These are phyloP conservation scores for Didymella glomerata DNA, from an alignment of 2,329 filamentous ascomycete genomes.

Conservation along the genomic window DNA sequence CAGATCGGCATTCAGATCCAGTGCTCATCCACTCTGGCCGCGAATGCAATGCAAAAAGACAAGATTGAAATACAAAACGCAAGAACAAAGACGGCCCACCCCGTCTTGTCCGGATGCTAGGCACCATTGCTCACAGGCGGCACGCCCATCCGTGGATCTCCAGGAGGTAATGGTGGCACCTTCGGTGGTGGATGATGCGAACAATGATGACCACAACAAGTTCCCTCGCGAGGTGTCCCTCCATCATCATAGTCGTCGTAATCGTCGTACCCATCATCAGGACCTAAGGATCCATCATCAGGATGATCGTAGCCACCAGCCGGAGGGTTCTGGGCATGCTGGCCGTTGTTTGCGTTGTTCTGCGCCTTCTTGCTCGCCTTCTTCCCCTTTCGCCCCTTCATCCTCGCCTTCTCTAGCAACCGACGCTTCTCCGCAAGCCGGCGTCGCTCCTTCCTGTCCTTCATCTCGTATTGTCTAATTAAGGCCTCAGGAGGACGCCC, in stretches of 20 bases:
- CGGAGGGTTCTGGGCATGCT: constrained; percentile 43
- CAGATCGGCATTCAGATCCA: constrained; percentile 3
- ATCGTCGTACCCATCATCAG: constrained; percentile 50
- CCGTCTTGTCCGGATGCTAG: constrained; percentile 50
- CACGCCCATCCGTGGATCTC: constrained; percentile 35
- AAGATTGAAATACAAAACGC: constrained; percentile 43
- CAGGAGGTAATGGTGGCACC: constrained; percentile 34
- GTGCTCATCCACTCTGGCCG: constrained; percentile 25
- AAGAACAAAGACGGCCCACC: constrained; percentile 53
- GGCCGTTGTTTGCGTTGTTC: constrained; percentile 45
- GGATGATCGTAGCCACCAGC: constrained; percentile 44
- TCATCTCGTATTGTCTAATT: constrained; percentile 92
- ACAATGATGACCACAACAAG: constrained; percentile 45
- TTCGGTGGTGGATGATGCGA: constrained; percentile 43
- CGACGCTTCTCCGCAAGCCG: constrained; percentile 86
- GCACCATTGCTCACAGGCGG: constrained; percentile 40
- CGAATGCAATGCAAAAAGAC: constrained; percentile 40
- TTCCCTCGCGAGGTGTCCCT: constrained; percentile 26
- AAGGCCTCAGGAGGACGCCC: constrained; percentile 84
- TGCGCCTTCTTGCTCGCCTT: constrained; percentile 73
- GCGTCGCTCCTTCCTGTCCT: constrained; percentile 84
- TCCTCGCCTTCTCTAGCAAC: constrained; percentile 89
- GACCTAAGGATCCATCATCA: constrained; percentile 44
- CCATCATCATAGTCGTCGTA: constrained; percentile 46
- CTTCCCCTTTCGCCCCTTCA: constrained; percentile 88